Evolutionary conservation across 768 basidiomycete genomes (phyloP).

Genomic region (Podaxis sp.): DNA sequence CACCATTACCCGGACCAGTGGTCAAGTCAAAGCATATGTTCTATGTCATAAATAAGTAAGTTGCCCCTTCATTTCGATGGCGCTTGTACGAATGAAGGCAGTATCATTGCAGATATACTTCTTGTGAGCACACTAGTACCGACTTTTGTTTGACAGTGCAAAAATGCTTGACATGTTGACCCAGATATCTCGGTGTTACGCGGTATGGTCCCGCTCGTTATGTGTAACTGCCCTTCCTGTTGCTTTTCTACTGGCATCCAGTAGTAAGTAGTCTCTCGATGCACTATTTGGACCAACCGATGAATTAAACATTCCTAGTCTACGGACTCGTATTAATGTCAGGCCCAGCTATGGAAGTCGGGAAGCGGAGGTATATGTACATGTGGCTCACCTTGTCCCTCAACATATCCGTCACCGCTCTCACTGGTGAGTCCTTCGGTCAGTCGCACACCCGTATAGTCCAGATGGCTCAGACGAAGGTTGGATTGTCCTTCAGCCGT

Average conservation of each 20-base stretch:
- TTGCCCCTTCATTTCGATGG: background rate
- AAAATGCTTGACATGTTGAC: background rate
- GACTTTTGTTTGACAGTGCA: background rate
- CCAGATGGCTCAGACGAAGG: background rate
- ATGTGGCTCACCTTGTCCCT: slow-evolving; percentile 31
- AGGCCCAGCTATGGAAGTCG: slow-evolving; percentile 17
- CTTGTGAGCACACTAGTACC: slow-evolving; percentile 3
- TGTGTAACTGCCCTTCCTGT: slow-evolving; percentile 27
- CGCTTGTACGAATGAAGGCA: background rate
- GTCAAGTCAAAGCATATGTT: slow-evolving; percentile 33
- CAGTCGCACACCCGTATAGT: background rate
- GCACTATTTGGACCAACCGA: background rate
- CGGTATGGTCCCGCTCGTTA: slow-evolving; percentile 34
- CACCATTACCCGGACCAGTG: slow-evolving; percentile 18
- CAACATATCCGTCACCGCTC: slow-evolving; percentile 33
- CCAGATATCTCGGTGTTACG: slow-evolving; percentile 35
- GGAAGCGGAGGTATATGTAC: slow-evolving; percentile 28
- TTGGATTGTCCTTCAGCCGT: slow-evolving; percentile 24
- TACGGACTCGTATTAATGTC: slow-evolving; percentile 16
- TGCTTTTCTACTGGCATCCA: slow-evolving; percentile 30
- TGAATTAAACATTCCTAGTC: background rate
- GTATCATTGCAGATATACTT: slow-evolving; percentile 17
- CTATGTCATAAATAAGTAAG: slow-evolving; percentile 40
- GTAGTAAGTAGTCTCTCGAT: slow-evolving; percentile 25
- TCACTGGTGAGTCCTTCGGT: slow-evolving; percentile 30